Base-by-base conservation (phyloP, 768 basidiomycete genomes). In the Leccinum subgranulosum region DNA sequence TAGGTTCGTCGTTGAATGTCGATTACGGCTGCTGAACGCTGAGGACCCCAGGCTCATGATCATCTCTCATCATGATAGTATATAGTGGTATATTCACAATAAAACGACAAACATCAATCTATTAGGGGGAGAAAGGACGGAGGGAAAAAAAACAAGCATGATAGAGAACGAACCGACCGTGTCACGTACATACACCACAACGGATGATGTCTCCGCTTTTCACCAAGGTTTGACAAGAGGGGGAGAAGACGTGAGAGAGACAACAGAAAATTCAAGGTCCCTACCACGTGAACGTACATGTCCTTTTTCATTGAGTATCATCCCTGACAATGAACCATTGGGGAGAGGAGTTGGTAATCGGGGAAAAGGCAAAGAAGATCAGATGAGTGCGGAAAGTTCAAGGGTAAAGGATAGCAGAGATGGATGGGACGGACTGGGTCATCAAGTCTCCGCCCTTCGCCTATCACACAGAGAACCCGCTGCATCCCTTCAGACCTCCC, bases 351-450 rank as follows among this genome's bases (percentile, higher is more conserved):
- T 57, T 31, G 64, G 55, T 50, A 63, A 60, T 60, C 51, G 51
- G 56, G 49, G 33, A 55, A 53, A 51, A 49, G 21, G 50, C 46
- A 28, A 65, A 57, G 58, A 65, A 51, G 52, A 61, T 60, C 52
- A 64, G 65, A 65, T 74, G 71, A 68, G 72, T 68, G 56, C 58
- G 52, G 41, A 59, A 63, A 53, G 55, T 52, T 56, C 59, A 54
- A 58, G 60, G 29, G 53, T 45, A 56, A 56, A 67, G 63, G 60
- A 68, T 56, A 69, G 60, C 57, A 63, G 53, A 66, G 69, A 72
- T 73, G 62, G 69, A 64, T 60, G 66, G 71, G 71, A 72, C 71
- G 73, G 71, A 72, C 71, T 72, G 63, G 64, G 53, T 72, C 61
- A 67, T 59, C 59, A 59, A 66, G 72, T 70, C 72, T 69, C 72